Evolutionary conservation across 352 stramenopile species (phyloP).

Genomic region (Phytophthora aleatoria): DNA sequence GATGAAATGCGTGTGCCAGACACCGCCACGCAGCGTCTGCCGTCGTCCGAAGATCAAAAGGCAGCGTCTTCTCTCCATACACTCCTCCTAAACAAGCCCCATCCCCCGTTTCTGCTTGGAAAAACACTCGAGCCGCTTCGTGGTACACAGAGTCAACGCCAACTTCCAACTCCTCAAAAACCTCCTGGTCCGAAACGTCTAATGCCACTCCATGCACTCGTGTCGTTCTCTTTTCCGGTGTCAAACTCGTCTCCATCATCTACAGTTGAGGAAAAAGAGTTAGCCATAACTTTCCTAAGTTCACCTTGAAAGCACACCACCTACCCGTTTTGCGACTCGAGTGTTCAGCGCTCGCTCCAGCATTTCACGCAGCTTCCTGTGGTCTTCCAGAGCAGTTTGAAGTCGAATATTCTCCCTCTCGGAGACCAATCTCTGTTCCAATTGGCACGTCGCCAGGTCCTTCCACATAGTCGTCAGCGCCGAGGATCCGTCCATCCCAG

Average conservation of each 20-base stretch:
- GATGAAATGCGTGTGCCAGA: slow-evolving; percentile 37
- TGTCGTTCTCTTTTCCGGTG: slow-evolving; percentile 31
- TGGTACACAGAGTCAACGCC: slow-evolving; percentile 43
- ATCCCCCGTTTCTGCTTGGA: slow-evolving; percentile 19
- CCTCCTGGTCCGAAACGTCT: slow-evolving; percentile 30
- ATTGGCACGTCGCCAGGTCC: slow-evolving; percentile 34
- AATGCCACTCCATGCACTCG: slow-evolving; percentile 30
- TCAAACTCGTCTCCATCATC: slow-evolving; percentile 34
- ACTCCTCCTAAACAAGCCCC: slow-evolving; percentile 30
- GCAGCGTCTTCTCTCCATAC: slow-evolving; percentile 50
- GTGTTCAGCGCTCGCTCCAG: slow-evolving; percentile 41
- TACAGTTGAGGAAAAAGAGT: neutral
- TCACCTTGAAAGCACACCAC: neutral
- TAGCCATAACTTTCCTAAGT: neutral
- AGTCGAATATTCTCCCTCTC: slow-evolving; percentile 41
- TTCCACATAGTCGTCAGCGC: slow-evolving; percentile 30
- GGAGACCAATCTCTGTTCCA: slow-evolving; percentile 34
- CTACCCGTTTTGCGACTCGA: slow-evolving; percentile 31
- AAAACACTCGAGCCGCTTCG: slow-evolving; percentile 40
- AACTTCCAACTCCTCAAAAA: slow-evolving; percentile 40
- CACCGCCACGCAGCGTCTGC: slow-evolving; percentile 46
- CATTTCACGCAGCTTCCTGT: slow-evolving; percentile 35
- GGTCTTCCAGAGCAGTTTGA: slow-evolving; percentile 33
- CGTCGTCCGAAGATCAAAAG: slow-evolving; percentile 43
- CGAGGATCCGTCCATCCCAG: neutral